A percentile compares a stretch with the other conserved stretches of the same genome.
Evolutionary conservation across 1,284 basidiomycete genomes (phyloP).

Genomic region (Austroboletus niveus): DNA sequence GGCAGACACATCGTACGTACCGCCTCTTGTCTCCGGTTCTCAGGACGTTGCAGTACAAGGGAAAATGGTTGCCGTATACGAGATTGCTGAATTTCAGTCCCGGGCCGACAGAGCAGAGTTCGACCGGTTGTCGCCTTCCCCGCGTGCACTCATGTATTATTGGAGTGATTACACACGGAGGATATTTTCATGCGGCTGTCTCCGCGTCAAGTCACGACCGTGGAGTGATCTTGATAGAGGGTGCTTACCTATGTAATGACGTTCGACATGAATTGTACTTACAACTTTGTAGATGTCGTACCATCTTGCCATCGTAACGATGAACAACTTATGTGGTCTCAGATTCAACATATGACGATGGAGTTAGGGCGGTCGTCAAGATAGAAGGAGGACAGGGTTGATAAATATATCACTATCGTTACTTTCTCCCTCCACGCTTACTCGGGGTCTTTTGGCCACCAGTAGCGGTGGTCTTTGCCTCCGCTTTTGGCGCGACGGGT

Average conservation of each 20-base stretch:
- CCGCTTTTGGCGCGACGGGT: constrained; percentile 11
- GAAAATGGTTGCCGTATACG: constrained; percentile 26
- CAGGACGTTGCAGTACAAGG: constrained; percentile 21
- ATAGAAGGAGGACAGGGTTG: too few species aligned
- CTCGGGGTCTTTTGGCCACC: constrained; percentile 19
- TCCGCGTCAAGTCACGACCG: constrained; percentile 1
- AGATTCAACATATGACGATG: too few species aligned
- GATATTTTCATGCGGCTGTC: constrained; percentile 17
- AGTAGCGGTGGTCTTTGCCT: constrained; percentile 16
- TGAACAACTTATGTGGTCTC: too few species aligned
- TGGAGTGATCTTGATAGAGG: too few species aligned
- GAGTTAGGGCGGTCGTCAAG: too few species aligned
- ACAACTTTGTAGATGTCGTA: too few species aligned
- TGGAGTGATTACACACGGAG: constrained; percentile 19
- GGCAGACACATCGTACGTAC: constrained; percentile 25
- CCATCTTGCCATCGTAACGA: too few species aligned
- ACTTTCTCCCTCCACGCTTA: constrained; percentile 30
- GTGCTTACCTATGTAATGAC: too few species aligned
- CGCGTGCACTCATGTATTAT: constrained; percentile 15
- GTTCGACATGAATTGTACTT: too few species aligned
- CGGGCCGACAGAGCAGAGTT: neutral
- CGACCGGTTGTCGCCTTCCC: constrained; percentile 11
- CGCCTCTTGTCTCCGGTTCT: neutral
- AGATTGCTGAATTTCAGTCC: constrained; percentile 22
- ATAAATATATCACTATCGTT: constrained; percentile 3